Base-by-base conservation (phyloP, 805 yeast genomes). In the Scheffersomyces lignosus region DNA sequence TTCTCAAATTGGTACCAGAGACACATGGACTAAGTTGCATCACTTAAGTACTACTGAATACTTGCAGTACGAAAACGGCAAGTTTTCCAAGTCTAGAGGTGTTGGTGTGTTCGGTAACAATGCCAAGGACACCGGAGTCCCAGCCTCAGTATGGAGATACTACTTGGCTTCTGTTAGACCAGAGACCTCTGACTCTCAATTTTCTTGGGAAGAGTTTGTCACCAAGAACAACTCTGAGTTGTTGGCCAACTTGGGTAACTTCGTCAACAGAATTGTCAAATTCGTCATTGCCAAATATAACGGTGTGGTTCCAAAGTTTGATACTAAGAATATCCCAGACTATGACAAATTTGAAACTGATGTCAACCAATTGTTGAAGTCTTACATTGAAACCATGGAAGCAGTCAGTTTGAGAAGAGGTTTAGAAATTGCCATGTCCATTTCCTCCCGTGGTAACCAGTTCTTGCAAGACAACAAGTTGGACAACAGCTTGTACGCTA, bases 81-180 rank as follows among this genome's bases (percentile, higher is more conserved):
- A 93, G 65, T 93, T 93, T 71, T 91, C 98, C 38, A 93, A 93
- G 69, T 87, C 96, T n/a, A 81, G 99, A 68, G 93, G 93, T 51
- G 77, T 91, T 44, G 99, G 99, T 66, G 99, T 93, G 29, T 93
- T 93, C 58, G 99, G 99, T 58, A 91, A 91, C 69, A 90, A 87
- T 57, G 99, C 98, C 28, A 80, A 88, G 66, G 96, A 87, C 25
- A 87, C 95, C 25, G 96, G 96, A 27, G 64, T 93, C 23, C 72
- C 95, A 3, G 81, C 97, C 30, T 84, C 96, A 29, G 97, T 93
- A 27, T 93, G 99, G 99, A 82, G 99, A 75, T 93, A 91, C 66
- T 93, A 93, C 65, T 75, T 93, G 60, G 84, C 96, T 3, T 78
- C 89, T 30, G 80, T 90, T 23, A 81, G 99, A 63, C 99, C 99